phyloP scores from a whole-genome alignment of 129 eudicot genomes.

The Oenanthe sinensis region DNA sequence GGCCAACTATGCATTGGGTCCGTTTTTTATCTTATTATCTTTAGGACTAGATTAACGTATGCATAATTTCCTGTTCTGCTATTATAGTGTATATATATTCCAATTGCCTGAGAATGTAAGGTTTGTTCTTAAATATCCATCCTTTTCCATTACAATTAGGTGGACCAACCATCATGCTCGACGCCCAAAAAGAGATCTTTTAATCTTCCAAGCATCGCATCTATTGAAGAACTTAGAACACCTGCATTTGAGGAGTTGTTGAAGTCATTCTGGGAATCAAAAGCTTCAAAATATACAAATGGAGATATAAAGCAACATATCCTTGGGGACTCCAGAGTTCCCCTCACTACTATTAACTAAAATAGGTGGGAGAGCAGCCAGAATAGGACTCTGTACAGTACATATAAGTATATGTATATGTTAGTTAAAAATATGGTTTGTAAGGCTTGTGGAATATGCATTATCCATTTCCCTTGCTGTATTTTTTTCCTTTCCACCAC shows the following conservation, averaged over 20 bases:
- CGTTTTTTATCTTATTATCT: neutral
- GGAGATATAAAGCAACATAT: constrained; percentile 67
- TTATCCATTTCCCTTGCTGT: neutral
- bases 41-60: neutral
- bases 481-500: neutral
- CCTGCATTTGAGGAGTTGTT: constrained; percentile 79
- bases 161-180: constrained; percentile 85
- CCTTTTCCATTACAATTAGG: constrained; percentile 28
- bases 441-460: neutral
- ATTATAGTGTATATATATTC: neutral
- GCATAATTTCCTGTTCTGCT: neutral
- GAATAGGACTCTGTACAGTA: constrained; percentile 13
- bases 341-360: constrained; percentile 76
- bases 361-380: neutral
- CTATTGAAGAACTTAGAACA: constrained; percentile 83
- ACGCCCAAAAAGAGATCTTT: constrained; percentile 73
- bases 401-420: neutral
- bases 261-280: constrained; percentile 73
- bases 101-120: neutral
- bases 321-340: constrained; percentile 52
- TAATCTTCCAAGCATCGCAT: constrained; percentile 62
- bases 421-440: neutral
- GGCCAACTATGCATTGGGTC: neutral
- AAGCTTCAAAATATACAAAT: constrained; percentile 57
- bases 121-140: neutral